Evolutionary conservation across 1,284 basidiomycete genomes (phyloP), one percentile per base, ranked within the genome.

Genomic region (Rhizoctonia solani): DNA sequence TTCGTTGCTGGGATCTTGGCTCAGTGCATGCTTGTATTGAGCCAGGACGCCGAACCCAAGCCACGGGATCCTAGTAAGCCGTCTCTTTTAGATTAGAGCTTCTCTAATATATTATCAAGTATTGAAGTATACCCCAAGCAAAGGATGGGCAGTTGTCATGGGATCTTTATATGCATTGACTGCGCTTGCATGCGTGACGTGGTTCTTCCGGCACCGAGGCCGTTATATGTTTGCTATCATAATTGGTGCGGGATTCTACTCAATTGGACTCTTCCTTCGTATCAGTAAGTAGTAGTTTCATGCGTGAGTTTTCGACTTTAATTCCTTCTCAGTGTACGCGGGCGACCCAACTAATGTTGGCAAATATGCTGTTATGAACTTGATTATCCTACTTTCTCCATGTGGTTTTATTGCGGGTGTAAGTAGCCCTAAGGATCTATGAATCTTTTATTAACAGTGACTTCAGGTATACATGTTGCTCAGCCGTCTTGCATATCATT

Each of bases 361-460:
- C 37, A 53, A 84, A 3, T 88, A 85, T 71, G 87, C 87, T 54
- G 77, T 78, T 0, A 81, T 85, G 74, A 84, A 88, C 72, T 74
- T 87, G 11, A 83, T 88, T 71, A 81, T 87, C 44, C 83, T 87
- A 3, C 56, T 16, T 29, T 67, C 83, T 80, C 87, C 89, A 6
- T 90, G 89, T 71, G 87, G 86, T 16, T 90, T 90, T 77, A 85
- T 90, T 68, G 88, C 88, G 4, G 84, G 86, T 21, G 61, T 65
- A 44, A 19, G 21, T 27, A 2, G 11, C 16, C 19, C 2, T 19
- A n/a, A 4, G 25, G 29, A 42, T 44, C 5, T 11, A 21, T 9
- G 14, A 9, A 14, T 9, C 44, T 14, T 5, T 14, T 11, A 16
- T 9, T 11, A 9, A 58, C 44, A 9, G 21, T 3, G 9, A 30